These are phyloP conservation scores for Dictyostelium intermedium DNA, from an alignment of 78 protist genomes.

Conservation along the genomic window DNA sequence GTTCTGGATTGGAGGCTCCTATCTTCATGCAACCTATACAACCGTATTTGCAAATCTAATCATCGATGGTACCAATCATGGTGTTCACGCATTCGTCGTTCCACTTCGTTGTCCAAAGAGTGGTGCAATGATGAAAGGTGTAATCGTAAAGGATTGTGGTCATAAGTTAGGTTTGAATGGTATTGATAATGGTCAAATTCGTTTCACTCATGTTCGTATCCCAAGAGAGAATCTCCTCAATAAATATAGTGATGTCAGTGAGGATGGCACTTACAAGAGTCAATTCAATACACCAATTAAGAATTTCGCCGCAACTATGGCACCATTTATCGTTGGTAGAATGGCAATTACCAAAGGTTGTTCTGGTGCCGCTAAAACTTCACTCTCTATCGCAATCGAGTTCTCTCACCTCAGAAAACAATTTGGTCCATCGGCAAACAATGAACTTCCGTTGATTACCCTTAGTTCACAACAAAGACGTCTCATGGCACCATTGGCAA, in stretches of 20 bases:
- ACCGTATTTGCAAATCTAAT: conserved; percentile 86
- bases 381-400: conserved; percentile 42
- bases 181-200: conserved; percentile 82
- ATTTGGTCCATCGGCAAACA: conserved; percentile 47
- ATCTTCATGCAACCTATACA: conserved; percentile 79
- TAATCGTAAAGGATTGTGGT: conserved; percentile 72
- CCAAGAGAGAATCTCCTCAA: conserved; percentile 83
- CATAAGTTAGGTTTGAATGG: conserved; percentile 80
- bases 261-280: conserved; percentile 62
- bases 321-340: conserved; percentile 36
- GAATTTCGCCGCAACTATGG: conserved; percentile 51
- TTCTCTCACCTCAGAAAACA: conserved; percentile 48
- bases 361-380: conserved; percentile 12
- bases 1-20: conserved; percentile 92
- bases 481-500: conserved; percentile 41
- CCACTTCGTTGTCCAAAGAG: conserved; percentile 7
- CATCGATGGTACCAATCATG: conserved; percentile 77
- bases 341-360: not conserved
- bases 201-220: conserved; percentile 62
- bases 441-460: conserved; percentile 52
- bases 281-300: not conserved
- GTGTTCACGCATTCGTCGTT: conserved; percentile 83
- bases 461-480: conserved; percentile 48
- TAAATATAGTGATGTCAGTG: conserved; percentile 63
- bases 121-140: not conserved